Evolutionary conservation across 2,329 filamentous ascomycete species (phyloP).

Genomic region (Talaromyces sp.): DNA sequence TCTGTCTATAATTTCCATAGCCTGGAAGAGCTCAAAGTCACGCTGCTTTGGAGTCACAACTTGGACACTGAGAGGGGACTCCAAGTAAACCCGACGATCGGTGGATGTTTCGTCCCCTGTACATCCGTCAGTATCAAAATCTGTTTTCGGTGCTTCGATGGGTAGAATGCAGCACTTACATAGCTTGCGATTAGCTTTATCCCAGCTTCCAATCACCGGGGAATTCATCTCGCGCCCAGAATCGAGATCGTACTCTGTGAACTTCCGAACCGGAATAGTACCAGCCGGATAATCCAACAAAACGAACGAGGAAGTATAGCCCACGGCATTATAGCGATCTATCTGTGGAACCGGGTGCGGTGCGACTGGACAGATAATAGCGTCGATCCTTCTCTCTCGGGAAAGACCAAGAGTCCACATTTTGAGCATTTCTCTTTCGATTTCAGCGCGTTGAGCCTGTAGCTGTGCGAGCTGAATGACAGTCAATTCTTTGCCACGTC

Average conservation of each 20-base stretch:
- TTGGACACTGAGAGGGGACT: constrained; percentile 59
- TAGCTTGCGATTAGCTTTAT: constrained; percentile 61
- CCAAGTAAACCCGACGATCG: constrained; percentile 58
- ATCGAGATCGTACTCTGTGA: constrained; percentile 54
- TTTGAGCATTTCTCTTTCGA: constrained; percentile 60
- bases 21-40: constrained; percentile 57
- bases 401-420: constrained; percentile 53
- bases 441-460: constrained; percentile 54
- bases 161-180: constrained; percentile 46
- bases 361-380: constrained; percentile 65
- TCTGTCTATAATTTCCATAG: constrained; percentile 57
- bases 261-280: constrained; percentile 56
- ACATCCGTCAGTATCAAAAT: background rate
- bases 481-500: constrained; percentile 50
- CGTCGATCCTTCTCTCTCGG: constrained; percentile 52
- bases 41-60: constrained; percentile 58
- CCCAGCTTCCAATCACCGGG: constrained; percentile 57
- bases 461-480: constrained; percentile 55
- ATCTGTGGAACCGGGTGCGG: constrained; percentile 65
- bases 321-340: constrained; percentile 64
- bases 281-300: constrained; percentile 66
- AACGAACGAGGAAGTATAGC: constrained; percentile 65
- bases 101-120: constrained; percentile 51
- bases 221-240: constrained; percentile 49
- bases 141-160: too few relatives aligned